Evolutionary conservation across 148 eudicot genomes (phyloP), one percentile per base, ranked within the genome.

Genomic region (Vaccinium myrtillus): DNA sequence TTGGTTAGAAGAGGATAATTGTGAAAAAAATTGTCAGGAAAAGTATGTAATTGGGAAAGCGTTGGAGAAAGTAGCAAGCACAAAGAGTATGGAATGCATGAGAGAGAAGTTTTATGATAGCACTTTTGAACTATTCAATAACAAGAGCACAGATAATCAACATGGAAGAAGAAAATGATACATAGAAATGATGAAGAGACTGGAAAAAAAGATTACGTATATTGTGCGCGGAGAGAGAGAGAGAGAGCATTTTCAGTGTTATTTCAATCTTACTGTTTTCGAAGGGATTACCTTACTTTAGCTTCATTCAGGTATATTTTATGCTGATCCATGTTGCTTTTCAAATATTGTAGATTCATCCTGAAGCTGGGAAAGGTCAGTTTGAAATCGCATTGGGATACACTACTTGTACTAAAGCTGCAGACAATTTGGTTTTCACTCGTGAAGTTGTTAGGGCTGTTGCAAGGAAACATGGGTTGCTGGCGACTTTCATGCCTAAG

Each of bases 401-500:
- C 88, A 88, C 93, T 55, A 16, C 74, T 56, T 95, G 98, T 83
- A 70, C 89, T 73, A 83, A 78, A 63, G 96, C 99, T 51, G 98
- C 99, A 23, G 98, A 97, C 87, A 93, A 93, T 83, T 83, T 97
- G 85, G 86, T 95, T 80, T 97, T 75, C 80, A 81, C 98, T 18
- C 98, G 95, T 80, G 98, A 97, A 90, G 89, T 86, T 59, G 89
- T 97, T 75, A 92, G 91, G 87, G 89, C 94, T 80, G 93, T 95
- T 70, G 98, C 98, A 77, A 97, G 98, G 88, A 97, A 95, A 87
- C 96, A 97, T 82, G 96, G 96, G 36, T 86, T 94, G 87, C 82
- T 95, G 84, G 98, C 99, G 58, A 97, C 99, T 90, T 93, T 97
- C 91, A 84, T 94, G 80, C 99, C 99, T 48, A 97, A 97, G 99